Evolutionary conservation across 495 filamentous ascomycete species (phyloP).

Genomic region (Barbatosphaeria neglecta): DNA sequence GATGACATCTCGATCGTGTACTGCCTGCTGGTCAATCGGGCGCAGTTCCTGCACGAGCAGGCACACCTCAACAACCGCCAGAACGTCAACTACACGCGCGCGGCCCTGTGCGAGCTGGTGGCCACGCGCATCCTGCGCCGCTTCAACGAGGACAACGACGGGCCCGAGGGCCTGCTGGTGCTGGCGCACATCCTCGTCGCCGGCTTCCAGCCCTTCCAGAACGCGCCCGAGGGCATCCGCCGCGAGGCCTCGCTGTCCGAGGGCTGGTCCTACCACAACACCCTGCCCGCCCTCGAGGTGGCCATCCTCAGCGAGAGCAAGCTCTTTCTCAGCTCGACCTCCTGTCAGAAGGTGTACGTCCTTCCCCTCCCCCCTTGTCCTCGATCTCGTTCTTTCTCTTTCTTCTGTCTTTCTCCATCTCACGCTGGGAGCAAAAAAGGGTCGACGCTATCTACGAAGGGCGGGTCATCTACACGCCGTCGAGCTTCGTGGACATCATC

Average conservation of each 20-base stretch:
- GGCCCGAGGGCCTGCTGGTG: slow-evolving; percentile 45
- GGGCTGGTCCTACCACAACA: slow-evolving; percentile 43
- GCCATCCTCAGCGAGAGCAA: slow-evolving; percentile 61
- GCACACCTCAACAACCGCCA: slow-evolving; percentile 52
- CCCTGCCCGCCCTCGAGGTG: slow-evolving; percentile 55
- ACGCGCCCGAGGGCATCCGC: slow-evolving; percentile 47
- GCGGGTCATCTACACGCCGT: slow-evolving; percentile 57
- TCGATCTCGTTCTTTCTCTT: slow-evolving; percentile 4
- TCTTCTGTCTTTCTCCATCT: too few species aligned
- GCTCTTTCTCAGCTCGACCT: slow-evolving; percentile 51
- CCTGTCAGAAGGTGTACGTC: slow-evolving; percentile 54
- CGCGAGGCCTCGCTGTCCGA: slow-evolving; percentile 32
- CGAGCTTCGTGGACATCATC: slow-evolving; percentile 56
- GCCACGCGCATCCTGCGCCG: slow-evolving; percentile 53
- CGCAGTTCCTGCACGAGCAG: slow-evolving; percentile 58
- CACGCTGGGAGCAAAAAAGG: too few species aligned
- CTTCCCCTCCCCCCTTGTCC: not conserved
- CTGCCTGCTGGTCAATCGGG: slow-evolving; percentile 60
- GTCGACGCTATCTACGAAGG: slow-evolving; percentile 60
- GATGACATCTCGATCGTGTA: slow-evolving; percentile 59
- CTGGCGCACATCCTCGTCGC: slow-evolving; percentile 61
- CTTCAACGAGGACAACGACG: slow-evolving; percentile 55
- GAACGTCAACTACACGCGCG: slow-evolving; percentile 56
- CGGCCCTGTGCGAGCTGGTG: slow-evolving; percentile 56
- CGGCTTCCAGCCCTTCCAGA: slow-evolving; percentile 63